These are phyloP conservation scores for Betula pendula DNA, from an alignment of 306 rosid species.

Conservation along the genomic window DNA sequence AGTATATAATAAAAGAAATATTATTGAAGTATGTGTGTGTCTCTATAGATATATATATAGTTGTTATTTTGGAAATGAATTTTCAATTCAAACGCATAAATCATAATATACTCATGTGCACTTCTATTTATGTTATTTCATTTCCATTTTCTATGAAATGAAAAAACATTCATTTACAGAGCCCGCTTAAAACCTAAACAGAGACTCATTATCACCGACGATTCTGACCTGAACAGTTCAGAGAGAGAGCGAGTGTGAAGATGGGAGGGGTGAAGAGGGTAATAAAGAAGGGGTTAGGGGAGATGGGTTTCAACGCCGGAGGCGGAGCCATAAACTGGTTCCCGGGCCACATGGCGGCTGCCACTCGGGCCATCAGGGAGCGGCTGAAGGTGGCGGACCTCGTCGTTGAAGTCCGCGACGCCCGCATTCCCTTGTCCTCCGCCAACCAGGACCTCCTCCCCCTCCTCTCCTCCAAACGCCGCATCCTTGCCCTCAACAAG, in stretches of 20 bases:
- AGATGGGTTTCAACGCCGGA: constrained; percentile 68
- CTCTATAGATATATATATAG: no score
- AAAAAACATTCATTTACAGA: background rate
- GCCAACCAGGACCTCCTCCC: constrained; percentile 68
- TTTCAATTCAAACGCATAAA: no score
- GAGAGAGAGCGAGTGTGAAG: constrained; percentile 6
- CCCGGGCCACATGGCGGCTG: constrained; percentile 98
- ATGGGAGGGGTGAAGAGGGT: constrained; percentile 51
- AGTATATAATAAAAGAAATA: no score
- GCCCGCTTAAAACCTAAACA: no score
- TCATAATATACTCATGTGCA: no score
- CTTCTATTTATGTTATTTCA: no score
- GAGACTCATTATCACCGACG: no score
- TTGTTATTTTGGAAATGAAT: no score
- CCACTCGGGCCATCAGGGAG: constrained; percentile 69
- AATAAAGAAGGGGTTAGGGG: constrained; percentile 70
- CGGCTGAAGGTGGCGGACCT: constrained; percentile 81
- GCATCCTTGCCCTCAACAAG: constrained; percentile 75
- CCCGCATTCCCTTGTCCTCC: constrained; percentile 84
- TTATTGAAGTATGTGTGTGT: no score
- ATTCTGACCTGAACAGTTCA: no score
- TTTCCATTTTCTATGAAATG: no score
- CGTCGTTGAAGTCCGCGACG: constrained; percentile 83
- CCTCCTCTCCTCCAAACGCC: constrained; percentile 68
- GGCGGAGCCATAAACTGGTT: constrained; percentile 85